Evolutionary conservation across 1,139 yeast species (phyloP).

Genomic region (Geotrichum bryndzae): DNA sequence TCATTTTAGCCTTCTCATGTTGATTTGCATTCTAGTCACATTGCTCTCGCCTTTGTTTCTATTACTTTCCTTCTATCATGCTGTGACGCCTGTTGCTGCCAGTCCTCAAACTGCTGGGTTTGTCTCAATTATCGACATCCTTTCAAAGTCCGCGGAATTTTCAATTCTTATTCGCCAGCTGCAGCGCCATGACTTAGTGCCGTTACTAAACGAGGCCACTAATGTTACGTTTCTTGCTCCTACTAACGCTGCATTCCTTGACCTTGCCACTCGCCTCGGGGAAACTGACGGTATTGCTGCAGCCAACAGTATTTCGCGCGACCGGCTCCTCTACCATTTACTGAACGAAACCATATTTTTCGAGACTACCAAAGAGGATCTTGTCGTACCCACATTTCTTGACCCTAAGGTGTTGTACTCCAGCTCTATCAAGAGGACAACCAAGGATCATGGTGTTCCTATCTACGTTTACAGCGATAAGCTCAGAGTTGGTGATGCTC

Average conservation of each 20-base stretch:
- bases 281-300: constrained; percentile 20
- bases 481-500: constrained; percentile 43
- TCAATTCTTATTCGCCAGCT: constrained; percentile 60
- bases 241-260: constrained; percentile 69
- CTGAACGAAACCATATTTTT: constrained; percentile 29
- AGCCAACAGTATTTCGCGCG: constrained; percentile 25
- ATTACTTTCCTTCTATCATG: not conserved
- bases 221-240: constrained; percentile 84
- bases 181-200: constrained; percentile 64
- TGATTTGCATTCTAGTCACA: not conserved
- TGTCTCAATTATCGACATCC: constrained; percentile 60
- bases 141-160: constrained; percentile 69
- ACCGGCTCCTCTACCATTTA: constrained; percentile 35
- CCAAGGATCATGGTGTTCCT: not conserved
- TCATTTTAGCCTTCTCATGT: not conserved
- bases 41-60: not conserved
- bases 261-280: not conserved
- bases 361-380: constrained; percentile 15
- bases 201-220: constrained; percentile 54
- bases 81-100: not conserved
- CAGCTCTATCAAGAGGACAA: constrained; percentile 15
- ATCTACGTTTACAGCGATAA: constrained; percentile 12
- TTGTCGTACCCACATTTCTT: constrained; percentile 17
- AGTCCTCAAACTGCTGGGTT: not conserved
- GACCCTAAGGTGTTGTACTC: constrained; percentile 14